Evolutionary conservation across 169 alveolate species (phyloP).

Genomic region (Plasmodium vivax): DNA sequence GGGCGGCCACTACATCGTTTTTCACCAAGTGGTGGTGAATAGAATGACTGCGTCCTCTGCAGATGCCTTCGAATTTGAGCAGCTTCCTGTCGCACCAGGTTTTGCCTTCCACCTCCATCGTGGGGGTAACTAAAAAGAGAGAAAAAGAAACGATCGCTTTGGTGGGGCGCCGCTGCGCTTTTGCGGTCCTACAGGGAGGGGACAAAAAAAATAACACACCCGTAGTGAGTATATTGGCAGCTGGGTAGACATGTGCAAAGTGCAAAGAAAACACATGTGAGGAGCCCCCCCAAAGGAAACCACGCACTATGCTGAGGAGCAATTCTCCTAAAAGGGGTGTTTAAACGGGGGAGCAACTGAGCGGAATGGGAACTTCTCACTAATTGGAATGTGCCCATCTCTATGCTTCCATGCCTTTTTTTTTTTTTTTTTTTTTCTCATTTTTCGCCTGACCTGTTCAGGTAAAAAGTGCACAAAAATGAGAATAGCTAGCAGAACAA

Average conservation of each 20-base stretch:
- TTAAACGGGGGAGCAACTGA: not conserved
- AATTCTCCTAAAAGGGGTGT: not conserved
- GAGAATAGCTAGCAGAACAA: not conserved
- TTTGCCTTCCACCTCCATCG: not conserved
- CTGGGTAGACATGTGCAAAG: not conserved
- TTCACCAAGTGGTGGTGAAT: constrained; percentile 77
- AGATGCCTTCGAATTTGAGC: constrained; percentile 30
- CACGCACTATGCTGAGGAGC: not conserved
- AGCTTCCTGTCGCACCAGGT: constrained; percentile 1
- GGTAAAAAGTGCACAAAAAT: not conserved
- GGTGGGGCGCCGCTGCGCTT: not conserved
- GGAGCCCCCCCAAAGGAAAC: not conserved
- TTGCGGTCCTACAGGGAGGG: not conserved
- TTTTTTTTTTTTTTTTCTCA: constrained; percentile 2
- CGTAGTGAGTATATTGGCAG: not conserved
- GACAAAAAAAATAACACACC: not conserved
- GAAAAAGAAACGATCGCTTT: not conserved
- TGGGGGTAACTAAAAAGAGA: not conserved
- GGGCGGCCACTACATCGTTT: constrained; percentile 78
- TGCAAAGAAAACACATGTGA: not conserved
- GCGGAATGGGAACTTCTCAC: not conserved
- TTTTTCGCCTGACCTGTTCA: constrained; percentile 1
- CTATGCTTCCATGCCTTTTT: not conserved
- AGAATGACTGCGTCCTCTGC: constrained; percentile 74
- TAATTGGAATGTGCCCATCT: not conserved